Evolutionary conservation across 768 basidiomycete species (phyloP).

Genomic region (Mycena sanguinolenta): DNA sequence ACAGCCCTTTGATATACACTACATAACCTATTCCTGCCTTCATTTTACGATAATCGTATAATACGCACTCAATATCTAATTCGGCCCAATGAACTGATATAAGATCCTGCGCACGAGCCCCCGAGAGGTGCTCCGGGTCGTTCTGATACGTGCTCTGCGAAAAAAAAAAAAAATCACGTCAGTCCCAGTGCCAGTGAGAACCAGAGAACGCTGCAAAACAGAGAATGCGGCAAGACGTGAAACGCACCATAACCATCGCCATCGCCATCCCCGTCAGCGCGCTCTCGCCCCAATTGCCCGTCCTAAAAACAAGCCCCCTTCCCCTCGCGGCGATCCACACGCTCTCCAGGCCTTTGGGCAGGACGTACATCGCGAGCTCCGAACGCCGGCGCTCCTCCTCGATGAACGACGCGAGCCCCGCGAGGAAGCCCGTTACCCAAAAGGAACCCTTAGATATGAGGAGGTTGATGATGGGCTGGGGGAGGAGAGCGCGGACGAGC

Average conservation of each 20-base stretch:
- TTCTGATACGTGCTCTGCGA: conserved; percentile 87
- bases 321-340: conserved; percentile 87
- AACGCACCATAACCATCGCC: conserved; percentile 49
- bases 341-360: conserved; percentile 92
- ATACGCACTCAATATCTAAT: conserved; percentile 59
- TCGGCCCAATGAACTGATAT: conserved; percentile 93
- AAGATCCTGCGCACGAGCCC: conserved; percentile 83
- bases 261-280: conserved; percentile 26
- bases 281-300: conserved; percentile 77
- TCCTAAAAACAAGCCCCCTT: conserved; percentile 80
- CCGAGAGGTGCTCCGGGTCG: conserved; percentile 72
- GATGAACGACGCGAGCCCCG: conserved; percentile 85
- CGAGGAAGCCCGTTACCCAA: conserved; percentile 80
- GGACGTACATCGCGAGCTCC: conserved; percentile 92
- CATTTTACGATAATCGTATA: too few species aligned
- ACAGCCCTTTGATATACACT: too few species aligned
- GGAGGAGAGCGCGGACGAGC: conserved; percentile 53
- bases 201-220: too few species aligned
- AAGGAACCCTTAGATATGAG: conserved; percentile 76
- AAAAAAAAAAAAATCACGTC: too few species aligned
- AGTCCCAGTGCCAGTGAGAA: too few species aligned
- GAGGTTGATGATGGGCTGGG: conserved; percentile 65
- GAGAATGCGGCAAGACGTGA: conserved; percentile 59
- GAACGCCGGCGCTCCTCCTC: conserved; percentile 88
- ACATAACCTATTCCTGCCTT: too few species aligned